Evolutionary conservation across 1,139 yeast genomes (phyloP), one percentile per base, ranked within the genome.

Genomic region (Debaryomyces subglobosus): DNA sequence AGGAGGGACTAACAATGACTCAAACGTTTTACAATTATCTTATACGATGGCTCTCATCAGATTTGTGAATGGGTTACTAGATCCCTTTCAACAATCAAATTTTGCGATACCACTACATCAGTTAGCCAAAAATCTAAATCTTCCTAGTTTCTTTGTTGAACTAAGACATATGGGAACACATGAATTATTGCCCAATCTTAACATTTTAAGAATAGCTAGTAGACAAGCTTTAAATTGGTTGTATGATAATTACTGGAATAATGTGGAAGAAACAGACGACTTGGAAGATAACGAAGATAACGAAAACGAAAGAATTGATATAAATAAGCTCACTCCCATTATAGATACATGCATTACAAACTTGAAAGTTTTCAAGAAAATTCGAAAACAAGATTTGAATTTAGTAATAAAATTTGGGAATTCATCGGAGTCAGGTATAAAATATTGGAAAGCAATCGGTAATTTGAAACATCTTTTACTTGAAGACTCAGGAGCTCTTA

Each of bases 81-180:
- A 95, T 62, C 96, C 96, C 0, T 79, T 80, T 43, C 99, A 94
- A 64, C 89, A 85, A 58, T 82, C 92, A 0, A 81, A 77, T 46
- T 86, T 73, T 61, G 97, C 96, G 0, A 79, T 88, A 18, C 94
- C 98, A 2, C 71, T 94, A 58, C 87, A 86, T 54, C 76, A 78
- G 5, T 68, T 94, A 29, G 99, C 99, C 0, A 79, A 73, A 46
- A 77, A 79, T 37, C 68, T 89, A 20, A 81, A 81, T 1, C 69
- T 95, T 20, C 97, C 99, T 0, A 78, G 86, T 32, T 81, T 81
- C 60, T 91, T 95, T 67, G 99, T 95, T 0, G 99, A 95, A 62
- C 63, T 91, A 36, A 74, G 99, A 53, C 99, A 95, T 64, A 81
- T 84, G 63, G 94, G 96, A 5, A 94, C 99, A 0, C 99, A 95